A percentile compares a stretch with the other conserved stretches of the same genome.
phyloP scores from a whole-genome alignment of 2,329 filamentous ascomycete species.

The Aspergillus pseudoviridinutans region DNA sequence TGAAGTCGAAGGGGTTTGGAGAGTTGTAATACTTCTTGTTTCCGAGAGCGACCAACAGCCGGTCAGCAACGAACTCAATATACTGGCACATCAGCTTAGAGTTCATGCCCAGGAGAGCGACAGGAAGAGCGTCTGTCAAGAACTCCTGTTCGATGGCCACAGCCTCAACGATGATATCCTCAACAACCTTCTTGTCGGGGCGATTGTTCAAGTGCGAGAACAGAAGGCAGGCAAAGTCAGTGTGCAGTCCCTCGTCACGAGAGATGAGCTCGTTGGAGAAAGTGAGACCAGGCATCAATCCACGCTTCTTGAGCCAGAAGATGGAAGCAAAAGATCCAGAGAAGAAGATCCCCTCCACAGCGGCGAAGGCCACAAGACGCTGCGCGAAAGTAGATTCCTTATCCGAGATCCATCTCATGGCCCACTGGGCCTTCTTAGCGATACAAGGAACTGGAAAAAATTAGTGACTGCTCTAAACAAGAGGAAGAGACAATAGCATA shows the following conservation, averaged over 20 bases:
- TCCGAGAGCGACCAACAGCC: slow-evolving; percentile 85
- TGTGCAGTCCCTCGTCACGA: slow-evolving; percentile 98
- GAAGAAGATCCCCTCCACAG: slow-evolving; percentile 99
- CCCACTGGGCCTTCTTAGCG: slow-evolving; percentile 98
- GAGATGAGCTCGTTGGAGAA: slow-evolving; percentile 99
- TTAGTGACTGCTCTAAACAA: slow-evolving; percentile 22
- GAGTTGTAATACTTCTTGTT: slow-evolving; percentile 92
- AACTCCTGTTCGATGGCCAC: slow-evolving; percentile 97
- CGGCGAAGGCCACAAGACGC: slow-evolving; percentile 93
- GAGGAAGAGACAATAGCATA: slow-evolving; percentile 43
- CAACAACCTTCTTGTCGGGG: slow-evolving; percentile 73
- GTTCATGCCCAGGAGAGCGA: slow-evolving; percentile 96
- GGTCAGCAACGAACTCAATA: slow-evolving; percentile 98
- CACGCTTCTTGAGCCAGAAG: slow-evolving; percentile 99
- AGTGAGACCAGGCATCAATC: slow-evolving; percentile 95
- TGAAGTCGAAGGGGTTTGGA: slow-evolving; percentile 98
- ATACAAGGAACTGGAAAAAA: slow-evolving; percentile 75
- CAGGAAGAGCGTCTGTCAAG: slow-evolving; percentile 89
- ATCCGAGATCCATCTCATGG: slow-evolving; percentile 89
- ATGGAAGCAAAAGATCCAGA: slow-evolving; percentile 97
- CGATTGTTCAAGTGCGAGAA: slow-evolving; percentile 97
- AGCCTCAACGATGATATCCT: slow-evolving; percentile 89
- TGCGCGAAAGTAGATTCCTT: slow-evolving; percentile 91
- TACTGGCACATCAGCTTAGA: slow-evolving; percentile 97
- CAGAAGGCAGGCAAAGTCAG: slow-evolving; percentile 94